Base-by-base conservation (phyloP, 2,329 filamentous ascomycete species). In the Myriosclerotinia scirpicola region DNA sequence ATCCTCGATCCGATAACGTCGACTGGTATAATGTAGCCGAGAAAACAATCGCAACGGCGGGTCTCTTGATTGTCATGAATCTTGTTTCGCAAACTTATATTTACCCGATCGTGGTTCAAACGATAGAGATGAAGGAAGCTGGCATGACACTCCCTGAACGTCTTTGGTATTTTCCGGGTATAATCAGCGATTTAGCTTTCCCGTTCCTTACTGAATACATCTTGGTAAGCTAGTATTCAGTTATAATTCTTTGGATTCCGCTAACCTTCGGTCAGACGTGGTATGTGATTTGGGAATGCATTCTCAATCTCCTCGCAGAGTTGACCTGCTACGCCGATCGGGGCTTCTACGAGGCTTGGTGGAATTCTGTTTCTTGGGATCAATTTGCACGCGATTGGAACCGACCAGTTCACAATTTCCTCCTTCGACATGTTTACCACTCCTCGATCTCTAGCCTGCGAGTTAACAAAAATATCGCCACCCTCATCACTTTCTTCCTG, bases 361-460 rank as follows among this genome's bases (percentile, higher is more conserved):
- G 86, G 85, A 88, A 88, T 71, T 82, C 81, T 68, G 80, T 85
- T 3, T 85, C 84, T 0, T 92, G 88, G 85, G 90, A 93, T 73
- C 88, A 92, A 74, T 94, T 91, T 73, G 90, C 90, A 5, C 82
- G 90, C 50, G 89, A 92, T 75, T 93, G 91, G 91, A 93, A 93
- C 75, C 80, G 86, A n/a, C 90, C 90, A 0, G 90, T 93, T 5
- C 90, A 93, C 38, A 67, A 89, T 72, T 93, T 93, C 76, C 80
- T 93, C 38, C 81, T 93, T 2, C 83, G 91, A 17, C 90, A 93
- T 73, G 91, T 93, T 67, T 93, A 93, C 75, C 90, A 93, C 78
- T 87, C 84, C 55, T 90, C 87, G 55, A 93, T 93, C 73, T 90
- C 87, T 1, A 86, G 88, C 12, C 85, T 92, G 76, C 87, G 87